phyloP scores from a whole-genome alignment of 345 rosid species.

The Iberis pinnata region DNA sequence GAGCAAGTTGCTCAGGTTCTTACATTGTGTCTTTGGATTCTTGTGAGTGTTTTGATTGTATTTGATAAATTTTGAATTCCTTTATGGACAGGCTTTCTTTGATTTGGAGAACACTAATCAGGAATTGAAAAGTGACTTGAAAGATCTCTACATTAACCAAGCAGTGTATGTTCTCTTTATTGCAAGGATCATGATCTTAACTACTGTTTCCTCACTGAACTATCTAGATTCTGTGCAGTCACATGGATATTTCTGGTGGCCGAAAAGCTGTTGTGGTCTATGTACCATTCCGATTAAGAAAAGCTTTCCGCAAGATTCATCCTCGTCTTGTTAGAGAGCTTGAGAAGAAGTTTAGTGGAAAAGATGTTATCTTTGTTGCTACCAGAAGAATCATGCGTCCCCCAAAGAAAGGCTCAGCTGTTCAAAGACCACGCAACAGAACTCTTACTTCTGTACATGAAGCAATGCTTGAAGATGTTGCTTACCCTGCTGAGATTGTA shows the following conservation, averaged over 20 bases:
- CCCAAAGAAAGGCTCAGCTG: constrained; percentile 94
- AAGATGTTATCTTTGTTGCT: constrained; percentile 72
- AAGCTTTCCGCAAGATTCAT: constrained; percentile 79
- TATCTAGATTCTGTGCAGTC: constrained; percentile 35
- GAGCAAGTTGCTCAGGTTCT: constrained; percentile 75
- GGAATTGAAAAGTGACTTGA: constrained; percentile 74
- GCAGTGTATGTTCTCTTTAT: constrained; percentile 48
- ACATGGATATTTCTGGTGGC: constrained; percentile 59
- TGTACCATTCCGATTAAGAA: constrained; percentile 86
- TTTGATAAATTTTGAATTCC: not conserved
- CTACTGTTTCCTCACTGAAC: not conserved
- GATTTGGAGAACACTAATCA: constrained; percentile 79
- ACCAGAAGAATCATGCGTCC: constrained; percentile 75
- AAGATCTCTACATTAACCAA: constrained; percentile 70
- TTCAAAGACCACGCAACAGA: constrained; percentile 69
- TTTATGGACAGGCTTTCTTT: constrained; percentile 73
- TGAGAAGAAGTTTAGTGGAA: constrained; percentile 95
- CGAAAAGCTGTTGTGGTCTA: constrained; percentile 79
- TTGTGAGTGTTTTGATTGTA: not conserved
- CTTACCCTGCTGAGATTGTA: constrained; percentile 86
- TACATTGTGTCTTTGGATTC: not conserved
- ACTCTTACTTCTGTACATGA: constrained; percentile 80
- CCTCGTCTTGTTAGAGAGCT: constrained; percentile 79
- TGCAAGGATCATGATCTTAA: not conserved
- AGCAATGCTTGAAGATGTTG: constrained; percentile 76